Evolutionary conservation across 352 stramenopile species (phyloP), one percentile per base, ranked within the genome.

Genomic region (Phytopythium kandeliae): DNA sequence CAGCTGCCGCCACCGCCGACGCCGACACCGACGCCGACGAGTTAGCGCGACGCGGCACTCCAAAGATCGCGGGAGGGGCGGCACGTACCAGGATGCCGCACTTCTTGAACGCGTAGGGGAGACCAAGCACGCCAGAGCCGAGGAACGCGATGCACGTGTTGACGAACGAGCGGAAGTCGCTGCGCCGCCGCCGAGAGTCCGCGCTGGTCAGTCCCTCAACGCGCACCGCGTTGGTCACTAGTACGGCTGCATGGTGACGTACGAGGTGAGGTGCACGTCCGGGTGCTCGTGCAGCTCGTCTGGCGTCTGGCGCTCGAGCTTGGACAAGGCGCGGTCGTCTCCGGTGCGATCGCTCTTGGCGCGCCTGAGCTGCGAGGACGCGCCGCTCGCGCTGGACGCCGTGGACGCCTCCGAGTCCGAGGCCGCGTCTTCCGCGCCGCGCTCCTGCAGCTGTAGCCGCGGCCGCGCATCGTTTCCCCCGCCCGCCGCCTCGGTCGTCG

Each of bases 131-230:
- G 26, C 91, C 91, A 6, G 91, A 95, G 22, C 91, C 91, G 0
- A 97, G 72, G 68, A 97, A 97, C 16, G 82, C 86, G 58, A 97
- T 97, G 51, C 95, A 79, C 19, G 72, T 79, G 53, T 90, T 90
- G n/a, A 69, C 62, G 50, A 90, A 90, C 38, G 67, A 83, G 45
- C 78, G 78, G 15, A 69, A 37, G 53, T 88, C 77, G 9, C 72
- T 83, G 47, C 19, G 40, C 42, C 3, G 24, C 22, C 5, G 17
- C 3, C 22, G 13, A n/a, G 11, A 40, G 31, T 21, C 15, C 22
- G 9, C 5, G 15, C 13, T 13, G n/a, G 15, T 37, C 26, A 51
- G 21, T 13, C 15, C 21, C 21, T n/a, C n/a, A n/a, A n/a, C n/a
- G n/a, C n/a, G n/a, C n/a, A n/a, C n/a, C n/a, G n/a, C n/a, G n/a